Conservation (phyloP, 768 basidiomycete species). For the Podaxis sp. region DNA sequence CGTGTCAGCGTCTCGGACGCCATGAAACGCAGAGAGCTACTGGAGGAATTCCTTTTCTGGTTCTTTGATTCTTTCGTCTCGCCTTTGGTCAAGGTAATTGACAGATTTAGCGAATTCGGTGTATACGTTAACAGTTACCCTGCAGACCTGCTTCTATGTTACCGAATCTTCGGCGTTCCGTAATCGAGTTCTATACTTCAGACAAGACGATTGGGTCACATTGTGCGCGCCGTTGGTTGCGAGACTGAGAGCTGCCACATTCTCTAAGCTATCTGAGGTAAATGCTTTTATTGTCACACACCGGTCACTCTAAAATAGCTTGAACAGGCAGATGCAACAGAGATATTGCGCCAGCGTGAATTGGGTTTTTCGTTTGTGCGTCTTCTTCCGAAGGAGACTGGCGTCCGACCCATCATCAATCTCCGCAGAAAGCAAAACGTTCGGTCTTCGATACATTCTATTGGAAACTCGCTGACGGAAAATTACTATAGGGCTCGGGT, state of each 20-base stretch:
- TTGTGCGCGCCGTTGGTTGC: conserved; percentile 82
- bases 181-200: conserved; percentile 85
- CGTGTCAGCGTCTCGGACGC: conserved; percentile 66
- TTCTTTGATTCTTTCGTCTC: conserved; percentile 86
- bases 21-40: conserved; percentile 73
- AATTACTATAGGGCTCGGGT: conserved; percentile 30
- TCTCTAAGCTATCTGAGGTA: conserved; percentile 71
- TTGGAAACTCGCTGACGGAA: neutral
- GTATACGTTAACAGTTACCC: neutral
- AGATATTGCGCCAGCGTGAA: conserved; percentile 66
- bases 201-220: conserved; percentile 90
- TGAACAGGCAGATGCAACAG: conserved; percentile 58
- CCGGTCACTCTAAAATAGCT: neutral
- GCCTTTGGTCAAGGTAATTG: conserved; percentile 71
- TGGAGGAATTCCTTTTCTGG: conserved; percentile 94
- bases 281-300: conserved; percentile 15
- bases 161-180: conserved; percentile 88
- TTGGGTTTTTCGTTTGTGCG: conserved; percentile 87
- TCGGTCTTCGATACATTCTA: neutral
- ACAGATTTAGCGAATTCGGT: neutral
- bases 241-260: conserved; percentile 68
- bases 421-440: conserved; percentile 51
- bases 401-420: conserved; percentile 94
- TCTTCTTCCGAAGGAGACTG: conserved; percentile 91
- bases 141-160: conserved; percentile 88